Evolutionary conservation across 2,329 filamentous ascomycete genomes (phyloP), one percentile per base, ranked within the genome.

Genomic region (Colletotrichum lentis): DNA sequence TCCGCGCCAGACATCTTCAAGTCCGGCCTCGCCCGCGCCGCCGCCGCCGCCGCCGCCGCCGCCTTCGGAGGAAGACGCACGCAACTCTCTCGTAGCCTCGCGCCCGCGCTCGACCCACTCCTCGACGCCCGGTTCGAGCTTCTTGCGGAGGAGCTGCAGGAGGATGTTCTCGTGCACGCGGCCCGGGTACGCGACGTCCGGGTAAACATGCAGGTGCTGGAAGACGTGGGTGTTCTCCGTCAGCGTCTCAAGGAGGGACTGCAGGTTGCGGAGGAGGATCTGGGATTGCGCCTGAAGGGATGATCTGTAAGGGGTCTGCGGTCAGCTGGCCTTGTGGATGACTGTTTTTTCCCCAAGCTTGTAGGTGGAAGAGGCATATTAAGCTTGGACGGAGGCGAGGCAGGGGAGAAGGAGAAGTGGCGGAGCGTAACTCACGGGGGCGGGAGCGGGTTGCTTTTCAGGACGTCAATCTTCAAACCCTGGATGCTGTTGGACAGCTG

Each of bases 91-190:
- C 14, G 82, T 82, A 35, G 81, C 80, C 66, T 82, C 82, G 43
- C 86, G 85, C 1, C 89, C 90, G 59, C 88, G 81, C 24, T 88
- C 86, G 31, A 95, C 88, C 80, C 90, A 90, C 64, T 89, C 88
- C 75, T 94, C 91, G 20, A 94, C 89, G 27, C 87, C 84, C 0
- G 92, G 92, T 72, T 96, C 93, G 56, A 94, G 85, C 76, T 96
- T 96, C 79, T 96, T 96, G 46, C 93, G 90, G 39, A 96, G 82
- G 2, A 97, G 83, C 73, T 90, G 87, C 31, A 86, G 83, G 1
- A 95, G 84, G 4, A 92, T 83, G 56, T 78, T 80, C 76, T 91
- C 88, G 67, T 92, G 88, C 5, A 85, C 90, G 72, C 86, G 89
- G 44, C 88, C 90, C 5, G 88, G 93, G 78, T 87, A 96, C 76